Percentiles rank a stretch among this genome's conserved stretches.
These are phyloP conservation scores for Globisporangium apiculatum DNA, from an alignment of 352 stramenopile species.

Conservation along the genomic window DNA sequence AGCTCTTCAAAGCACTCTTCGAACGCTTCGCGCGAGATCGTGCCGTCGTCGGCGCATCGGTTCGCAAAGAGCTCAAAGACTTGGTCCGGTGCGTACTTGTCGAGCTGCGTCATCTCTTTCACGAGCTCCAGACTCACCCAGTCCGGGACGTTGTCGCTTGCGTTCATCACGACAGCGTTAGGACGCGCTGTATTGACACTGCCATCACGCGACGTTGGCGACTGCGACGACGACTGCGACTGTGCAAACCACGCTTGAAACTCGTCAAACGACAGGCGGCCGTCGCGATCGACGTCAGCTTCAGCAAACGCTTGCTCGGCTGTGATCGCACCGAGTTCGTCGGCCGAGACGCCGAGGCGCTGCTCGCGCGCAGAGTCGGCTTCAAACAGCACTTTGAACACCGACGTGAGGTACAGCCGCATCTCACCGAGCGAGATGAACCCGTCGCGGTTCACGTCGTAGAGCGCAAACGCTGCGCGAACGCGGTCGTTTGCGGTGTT, in stretches of 20 bases:
- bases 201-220: not conserved
- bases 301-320: slow-evolving; percentile 75
- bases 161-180: not conserved
- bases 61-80: slow-evolving; percentile 87
- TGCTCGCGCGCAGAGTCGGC: slow-evolving; percentile 55
- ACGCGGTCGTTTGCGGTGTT: slow-evolving; percentile 69
- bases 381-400: slow-evolving; percentile 87
- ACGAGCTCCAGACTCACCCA: slow-evolving; percentile 77
- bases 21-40: slow-evolving; percentile 73
- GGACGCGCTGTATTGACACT: no score
- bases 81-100: slow-evolving; percentile 72
- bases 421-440: slow-evolving; percentile 84
- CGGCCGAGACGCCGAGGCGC: slow-evolving; percentile 54
- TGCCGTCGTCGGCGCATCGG: slow-evolving; percentile 68
- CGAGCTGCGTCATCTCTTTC: slow-evolving; percentile 79
- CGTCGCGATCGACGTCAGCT: slow-evolving; percentile 71
- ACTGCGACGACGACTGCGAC: slow-evolving; percentile 10
- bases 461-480: slow-evolving; percentile 76
- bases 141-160: slow-evolving; percentile 23
- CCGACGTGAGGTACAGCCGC: slow-evolving; percentile 71
- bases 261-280: slow-evolving; percentile 76
- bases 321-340: slow-evolving; percentile 70
- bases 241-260: slow-evolving; percentile 80
- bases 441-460: slow-evolving; percentile 85
- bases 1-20: slow-evolving; percentile 80